Evolutionary conservation across 768 basidiomycete genomes (phyloP).

Genomic region (Paxillus involutus): DNA sequence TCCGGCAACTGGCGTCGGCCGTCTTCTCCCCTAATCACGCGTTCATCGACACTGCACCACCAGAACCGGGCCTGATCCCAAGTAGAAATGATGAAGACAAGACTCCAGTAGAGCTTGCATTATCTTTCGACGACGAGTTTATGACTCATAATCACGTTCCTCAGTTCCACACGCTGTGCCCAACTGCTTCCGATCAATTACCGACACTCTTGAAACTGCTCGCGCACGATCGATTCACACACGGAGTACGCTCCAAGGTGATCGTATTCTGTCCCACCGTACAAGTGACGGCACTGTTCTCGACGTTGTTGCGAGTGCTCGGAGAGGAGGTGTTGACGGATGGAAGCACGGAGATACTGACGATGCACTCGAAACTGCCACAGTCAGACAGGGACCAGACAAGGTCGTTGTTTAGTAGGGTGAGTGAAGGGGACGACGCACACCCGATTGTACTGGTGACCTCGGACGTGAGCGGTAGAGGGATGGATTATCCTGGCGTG

Average conservation of each 20-base stretch:
- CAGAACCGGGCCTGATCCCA: constrained; percentile 41
- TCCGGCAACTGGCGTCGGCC: constrained; percentile 67
- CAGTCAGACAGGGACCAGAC: constrained; percentile 16
- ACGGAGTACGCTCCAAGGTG: constrained; percentile 66
- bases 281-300: constrained; percentile 78
- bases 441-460: constrained; percentile 67
- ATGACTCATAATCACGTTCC: constrained; percentile 75
- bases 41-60: constrained; percentile 72
- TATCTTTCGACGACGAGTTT: constrained; percentile 7
- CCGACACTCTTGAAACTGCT: constrained; percentile 79
- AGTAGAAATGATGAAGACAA: not conserved
- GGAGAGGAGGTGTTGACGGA: constrained; percentile 46
- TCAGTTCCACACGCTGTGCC: constrained; percentile 80
- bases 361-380: constrained; percentile 76
- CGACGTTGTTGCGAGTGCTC: constrained; percentile 58
- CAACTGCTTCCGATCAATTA: constrained; percentile 63
- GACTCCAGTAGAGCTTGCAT: not conserved
- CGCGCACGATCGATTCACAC: constrained; percentile 81
- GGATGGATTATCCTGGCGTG: constrained; percentile 86
- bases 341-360: constrained; percentile 60
- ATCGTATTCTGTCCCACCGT: constrained; percentile 87
- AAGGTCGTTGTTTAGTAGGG: constrained; percentile 25
- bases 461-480: constrained; percentile 87
- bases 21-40: constrained; percentile 59
- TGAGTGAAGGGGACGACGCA: constrained; percentile 24